Evolutionary conservation across 2,329 filamentous ascomycete genomes (phyloP).

Genomic region (Fusarium avenaceum): DNA sequence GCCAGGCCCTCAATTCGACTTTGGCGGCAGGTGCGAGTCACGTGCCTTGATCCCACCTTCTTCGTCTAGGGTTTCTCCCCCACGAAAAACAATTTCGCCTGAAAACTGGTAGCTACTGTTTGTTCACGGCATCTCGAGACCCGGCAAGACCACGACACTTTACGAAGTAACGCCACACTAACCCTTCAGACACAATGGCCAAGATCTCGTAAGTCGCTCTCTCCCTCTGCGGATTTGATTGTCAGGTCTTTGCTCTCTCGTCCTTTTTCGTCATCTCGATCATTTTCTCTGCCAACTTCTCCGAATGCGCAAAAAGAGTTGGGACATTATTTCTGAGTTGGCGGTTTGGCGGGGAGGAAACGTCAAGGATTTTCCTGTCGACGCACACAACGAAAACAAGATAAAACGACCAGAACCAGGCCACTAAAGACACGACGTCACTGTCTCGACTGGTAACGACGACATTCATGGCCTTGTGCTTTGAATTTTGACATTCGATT

Average conservation of each 20-base stretch:
- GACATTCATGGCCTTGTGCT: slow-evolving; percentile 4
- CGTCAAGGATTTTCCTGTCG: slow-evolving; percentile 22
- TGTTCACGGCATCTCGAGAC: slow-evolving; percentile 55
- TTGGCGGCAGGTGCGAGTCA: slow-evolving; percentile 41
- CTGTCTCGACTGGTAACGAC: slow-evolving; percentile 9
- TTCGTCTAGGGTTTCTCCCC: slow-evolving; percentile 58
- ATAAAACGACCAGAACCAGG: slow-evolving; percentile 24
- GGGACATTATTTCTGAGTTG: slow-evolving; percentile 24
- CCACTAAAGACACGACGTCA: slow-evolving; percentile 5
- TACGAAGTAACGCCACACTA: slow-evolving; percentile 58
- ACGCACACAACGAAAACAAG: slow-evolving; percentile 33
- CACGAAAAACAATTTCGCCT: slow-evolving; percentile 44
- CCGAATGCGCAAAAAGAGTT: slow-evolving; percentile 26
- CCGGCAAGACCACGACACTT: slow-evolving; percentile 53
- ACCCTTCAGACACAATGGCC: slow-evolving; percentile 70
- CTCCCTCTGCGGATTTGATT: slow-evolving; percentile 9
- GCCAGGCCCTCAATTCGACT: background rate
- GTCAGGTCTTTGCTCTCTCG: slow-evolving; percentile 6
- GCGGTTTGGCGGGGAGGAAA: slow-evolving; percentile 38
- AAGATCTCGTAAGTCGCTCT: slow-evolving; percentile 69
- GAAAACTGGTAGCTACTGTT: slow-evolving; percentile 38
- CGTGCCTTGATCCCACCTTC: slow-evolving; percentile 49
- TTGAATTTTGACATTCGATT: slow-evolving; percentile 22
- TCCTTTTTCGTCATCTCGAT: slow-evolving; percentile 16
- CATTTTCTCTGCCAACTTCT: slow-evolving; percentile 34